Evolutionary conservation across 768 basidiomycete genomes (phyloP), one percentile per base, ranked within the genome.

Genomic region (Pulveroboletus sp.): DNA sequence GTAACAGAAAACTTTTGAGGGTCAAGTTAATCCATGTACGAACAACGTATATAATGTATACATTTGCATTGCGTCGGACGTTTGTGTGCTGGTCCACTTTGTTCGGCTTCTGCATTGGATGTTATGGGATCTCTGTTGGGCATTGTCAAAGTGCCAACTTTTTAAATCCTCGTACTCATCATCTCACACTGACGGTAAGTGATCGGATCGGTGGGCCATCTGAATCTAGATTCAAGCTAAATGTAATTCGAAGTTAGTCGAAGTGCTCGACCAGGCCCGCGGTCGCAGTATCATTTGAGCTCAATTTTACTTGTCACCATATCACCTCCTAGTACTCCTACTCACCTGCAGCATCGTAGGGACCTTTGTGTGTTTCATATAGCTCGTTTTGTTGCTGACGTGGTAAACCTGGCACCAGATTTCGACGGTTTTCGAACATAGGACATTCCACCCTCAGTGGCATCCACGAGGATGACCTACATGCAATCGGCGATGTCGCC

Each of bases 391-490:
- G 43, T 61, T 51, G 14, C 37, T 25, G 34, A 63, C 60, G 17
- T 45, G 44, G 49, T 69, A 63, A 20, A 63, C 59, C 43, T 51
- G 56, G 32, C 55, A 59, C 69, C 66, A 69, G 16, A 68, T 45
- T 17, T 46, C 29, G 35, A 58, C 56, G 21, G 51, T 43, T 63
- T 63, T 21, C 37, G 48, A 21, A 66, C 46, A 42, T 71, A 67
- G 37, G 69, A 36, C 60, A 70, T 60, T 21, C 60, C 50, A 6
- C 67, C 61, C 14, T 58, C 53, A 9, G 66, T 46, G 11, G 53
- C 43, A 23, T 69, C 67, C 13, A 68, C 55, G 41, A 68, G 29
- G 34, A 61, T 44, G 35, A 72, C 41, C 45, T 68, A 65, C 49
- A 67, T 56, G 51, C 66, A 72, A 31, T 68, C 53, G 10, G 44